Conservation (phyloP, 176 grass and related monocot species). For the Poa annua region DNA sequence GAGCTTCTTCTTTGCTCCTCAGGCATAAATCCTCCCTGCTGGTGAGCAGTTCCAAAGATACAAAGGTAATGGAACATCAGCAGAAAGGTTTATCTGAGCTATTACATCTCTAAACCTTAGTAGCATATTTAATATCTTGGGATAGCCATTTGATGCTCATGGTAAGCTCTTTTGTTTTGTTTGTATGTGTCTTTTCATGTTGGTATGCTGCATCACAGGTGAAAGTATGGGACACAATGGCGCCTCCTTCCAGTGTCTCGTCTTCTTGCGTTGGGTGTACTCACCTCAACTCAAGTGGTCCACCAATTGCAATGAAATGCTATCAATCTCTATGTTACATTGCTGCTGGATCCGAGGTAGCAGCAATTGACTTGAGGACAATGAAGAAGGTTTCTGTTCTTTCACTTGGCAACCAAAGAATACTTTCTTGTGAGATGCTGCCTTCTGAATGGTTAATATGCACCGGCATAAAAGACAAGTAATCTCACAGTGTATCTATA, state of each 20-base stretch:
- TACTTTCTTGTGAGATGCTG: constrained; percentile 84
- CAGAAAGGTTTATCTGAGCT: neutral
- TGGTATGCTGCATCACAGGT: constrained; percentile 53
- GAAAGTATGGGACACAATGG: constrained; percentile 82
- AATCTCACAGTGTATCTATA: constrained; percentile 35
- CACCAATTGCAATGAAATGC: constrained; percentile 73
- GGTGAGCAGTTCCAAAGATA: constrained; percentile 91
- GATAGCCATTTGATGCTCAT: constrained; percentile 23
- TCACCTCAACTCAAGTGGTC: constrained; percentile 46
- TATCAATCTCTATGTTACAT: constrained; percentile 72
- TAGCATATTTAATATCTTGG: neutral
- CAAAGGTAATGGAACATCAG: constrained; percentile 57
- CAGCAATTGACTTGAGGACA: constrained; percentile 73
- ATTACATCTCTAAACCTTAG: neutral
- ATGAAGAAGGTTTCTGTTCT: constrained; percentile 83
- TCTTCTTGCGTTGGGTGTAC: constrained; percentile 77
- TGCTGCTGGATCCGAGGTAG: constrained; percentile 62
- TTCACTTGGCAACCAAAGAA: constrained; percentile 45
- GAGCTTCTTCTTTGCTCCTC: constrained; percentile 40
- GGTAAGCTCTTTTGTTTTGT: constrained; percentile 9
- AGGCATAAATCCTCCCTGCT: constrained; percentile 89
- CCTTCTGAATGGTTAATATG: constrained; percentile 84
- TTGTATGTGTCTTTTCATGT: constrained; percentile 18
- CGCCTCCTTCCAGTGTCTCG: constrained; percentile 56
- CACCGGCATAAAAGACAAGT: constrained; percentile 78